Base-by-base conservation (phyloP, 768 basidiomycete genomes). In the Boletus sp. region DNA sequence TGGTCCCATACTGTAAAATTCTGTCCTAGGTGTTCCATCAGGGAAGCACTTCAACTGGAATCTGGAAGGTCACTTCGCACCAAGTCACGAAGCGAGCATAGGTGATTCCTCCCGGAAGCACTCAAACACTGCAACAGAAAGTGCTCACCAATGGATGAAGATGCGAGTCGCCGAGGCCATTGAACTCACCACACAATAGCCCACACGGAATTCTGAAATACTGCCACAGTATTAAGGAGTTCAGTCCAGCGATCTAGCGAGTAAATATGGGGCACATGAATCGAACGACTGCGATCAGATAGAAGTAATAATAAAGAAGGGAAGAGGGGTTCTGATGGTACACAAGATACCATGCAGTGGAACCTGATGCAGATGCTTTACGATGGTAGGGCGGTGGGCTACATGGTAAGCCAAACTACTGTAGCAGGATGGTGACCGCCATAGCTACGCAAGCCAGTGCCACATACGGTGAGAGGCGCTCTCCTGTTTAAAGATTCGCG, bases 381-480 rank as follows among this genome's bases (percentile, higher is more conserved):
- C 17, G 37, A 55, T 2, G 41, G 33, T 17, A 15, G 13, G 29
- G 4, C 13, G 23, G 29, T 21, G 19, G 41, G 30, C 7, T 50
- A 64, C 34, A 49, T 25, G 30, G 42, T 37, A 50, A 51, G 19
- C 27, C 44, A 42, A 19, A 51, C 57, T 71, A 81, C 64, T 74
- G 76, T 30, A 71, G 65, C 47, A 87, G 65, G 53, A 93, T 81
- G 35, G 84, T 85, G 43, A 87, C 76, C 1, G 93, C 97, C 97
- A 99, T 98, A 25, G 83, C 83, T 23, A 98, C 72, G 69, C 96
- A 98, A 15, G 96, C 93, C 14, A 99, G 70, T 7, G 90, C 87
- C 15, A 99, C 97, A 63, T 98, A 98, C 37, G 96, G 97, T 29
- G 96, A 98, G 42, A 99, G 75, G 19, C 97, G 82, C 71, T 98